A percentile compares a stretch with the other conserved stretches of the same genome.
phyloP scores from a whole-genome alignment of 1,139 yeast genomes.

The Saccharomyces hybrid region DNA sequence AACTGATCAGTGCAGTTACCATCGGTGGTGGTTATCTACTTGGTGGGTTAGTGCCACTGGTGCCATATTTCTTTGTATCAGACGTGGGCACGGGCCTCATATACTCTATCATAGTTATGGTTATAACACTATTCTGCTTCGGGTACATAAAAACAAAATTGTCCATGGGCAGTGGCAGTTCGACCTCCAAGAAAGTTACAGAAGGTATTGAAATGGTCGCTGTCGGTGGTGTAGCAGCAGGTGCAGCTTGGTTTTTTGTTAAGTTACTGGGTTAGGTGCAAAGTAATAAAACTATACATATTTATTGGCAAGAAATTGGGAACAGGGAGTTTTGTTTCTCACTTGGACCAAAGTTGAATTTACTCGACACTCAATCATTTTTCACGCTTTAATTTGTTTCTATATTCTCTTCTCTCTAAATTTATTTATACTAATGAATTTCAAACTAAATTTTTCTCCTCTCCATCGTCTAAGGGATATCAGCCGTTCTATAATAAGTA shows the following conservation, averaged over 20 bases:
- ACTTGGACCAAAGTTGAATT: neutral
- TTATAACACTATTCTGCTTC: slow-evolving; percentile 74
- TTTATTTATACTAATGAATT: neutral
- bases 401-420: neutral
- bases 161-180: slow-evolving; percentile 74
- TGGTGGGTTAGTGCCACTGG: slow-evolving; percentile 71
- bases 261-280: slow-evolving; percentile 47
- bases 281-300: neutral
- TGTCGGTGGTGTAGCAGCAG: slow-evolving; percentile 93
- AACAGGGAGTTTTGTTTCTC: neutral
- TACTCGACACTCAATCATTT: neutral
- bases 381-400: neutral
- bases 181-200: slow-evolving; percentile 49
- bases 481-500: neutral
- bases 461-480: neutral
- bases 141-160: slow-evolving; percentile 81
- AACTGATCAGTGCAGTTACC: slow-evolving; percentile 63
- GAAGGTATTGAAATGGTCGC: slow-evolving; percentile 90
- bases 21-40: slow-evolving; percentile 69
- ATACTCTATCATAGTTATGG: slow-evolving; percentile 77
- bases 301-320: neutral
- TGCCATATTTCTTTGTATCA: slow-evolving; percentile 69
- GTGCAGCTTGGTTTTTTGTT: slow-evolving; percentile 92
- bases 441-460: neutral
- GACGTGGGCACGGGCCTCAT: slow-evolving; percentile 72